Evolutionary conservation across 805 yeast genomes (phyloP).

Genomic region (Komagataella populi): DNA sequence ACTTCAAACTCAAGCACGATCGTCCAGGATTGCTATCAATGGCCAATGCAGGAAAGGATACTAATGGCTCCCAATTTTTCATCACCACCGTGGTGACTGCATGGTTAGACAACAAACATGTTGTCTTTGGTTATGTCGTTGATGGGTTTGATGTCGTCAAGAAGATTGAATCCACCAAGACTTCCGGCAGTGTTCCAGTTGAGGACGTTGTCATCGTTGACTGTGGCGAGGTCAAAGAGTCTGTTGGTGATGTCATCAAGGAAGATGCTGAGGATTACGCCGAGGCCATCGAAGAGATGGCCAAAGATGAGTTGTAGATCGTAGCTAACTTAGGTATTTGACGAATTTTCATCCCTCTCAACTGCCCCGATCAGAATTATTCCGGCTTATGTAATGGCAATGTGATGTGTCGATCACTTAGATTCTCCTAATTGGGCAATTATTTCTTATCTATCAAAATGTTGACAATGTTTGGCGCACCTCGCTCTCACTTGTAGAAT

Average conservation of each 20-base stretch:
- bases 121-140: constrained; percentile 89
- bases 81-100: constrained; percentile 82
- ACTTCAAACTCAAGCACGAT: constrained; percentile 53
- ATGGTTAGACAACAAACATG: constrained; percentile 93
- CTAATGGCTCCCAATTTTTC: constrained; percentile 92
- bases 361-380: neutral
- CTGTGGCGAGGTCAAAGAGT: constrained; percentile 48
- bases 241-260: constrained; percentile 9
- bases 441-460: neutral
- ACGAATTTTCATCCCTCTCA: neutral
- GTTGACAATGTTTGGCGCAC: too few relatives aligned
- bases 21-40: constrained; percentile 58
- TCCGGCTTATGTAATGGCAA: neutral
- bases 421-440: neutral
- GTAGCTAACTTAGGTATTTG: neutral
- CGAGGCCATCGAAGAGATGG: constrained; percentile 4
- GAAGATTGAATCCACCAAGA: constrained; percentile 61
- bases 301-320: constrained; percentile 21
- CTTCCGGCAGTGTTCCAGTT: constrained; percentile 62
- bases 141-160: constrained; percentile 78
- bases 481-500: too few relatives aligned
- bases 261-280: constrained; percentile 13
- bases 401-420: too few relatives aligned
- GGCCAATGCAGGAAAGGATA: constrained; percentile 71
- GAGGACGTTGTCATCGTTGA: constrained; percentile 50